Conservation (phyloP, 257 asterid species). For the Nicotiana paniculata region DNA sequence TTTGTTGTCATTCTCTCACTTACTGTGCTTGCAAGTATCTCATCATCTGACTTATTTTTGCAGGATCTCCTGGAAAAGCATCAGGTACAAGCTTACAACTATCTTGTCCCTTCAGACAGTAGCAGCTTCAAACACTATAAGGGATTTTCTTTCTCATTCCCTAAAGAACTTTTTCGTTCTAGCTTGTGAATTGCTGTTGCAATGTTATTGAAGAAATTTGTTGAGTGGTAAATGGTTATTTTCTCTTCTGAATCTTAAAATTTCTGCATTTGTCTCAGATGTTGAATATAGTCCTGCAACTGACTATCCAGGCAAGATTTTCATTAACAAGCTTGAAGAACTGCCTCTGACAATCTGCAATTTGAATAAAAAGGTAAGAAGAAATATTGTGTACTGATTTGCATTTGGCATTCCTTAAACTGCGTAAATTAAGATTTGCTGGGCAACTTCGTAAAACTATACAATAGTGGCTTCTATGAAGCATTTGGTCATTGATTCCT, state of each 20-base stretch:
- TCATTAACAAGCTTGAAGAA: slow-evolving; percentile 66
- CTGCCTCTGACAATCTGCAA: slow-evolving; percentile 61
- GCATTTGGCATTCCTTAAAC: background rate
- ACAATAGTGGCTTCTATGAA: background rate
- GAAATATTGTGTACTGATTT: background rate
- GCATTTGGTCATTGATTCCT: background rate
- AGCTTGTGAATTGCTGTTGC: slow-evolving; percentile 2
- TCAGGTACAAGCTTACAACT: slow-evolving; percentile 12
- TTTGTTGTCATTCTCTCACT: background rate
- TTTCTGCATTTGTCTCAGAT: slow-evolving; percentile 40
- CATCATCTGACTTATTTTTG: slow-evolving; percentile 18
- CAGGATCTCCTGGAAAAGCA: slow-evolving; percentile 42
- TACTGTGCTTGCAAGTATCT: slow-evolving; percentile 16
- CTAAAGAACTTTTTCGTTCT: background rate
- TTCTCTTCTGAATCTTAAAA: slow-evolving; percentile 18
- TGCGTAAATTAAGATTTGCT: background rate
- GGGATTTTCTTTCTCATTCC: background rate
- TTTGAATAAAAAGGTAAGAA: slow-evolving; percentile 59
- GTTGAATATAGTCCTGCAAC: slow-evolving; percentile 33
- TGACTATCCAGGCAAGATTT: slow-evolving; percentile 32
- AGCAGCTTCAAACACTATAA: background rate
- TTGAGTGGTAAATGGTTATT: slow-evolving; percentile 18
- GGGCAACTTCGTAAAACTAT: background rate
- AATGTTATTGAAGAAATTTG: slow-evolving; percentile 19
- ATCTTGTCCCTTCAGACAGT: background rate